Percentiles rank a stretch among this genome's conserved stretches.
phyloP scores from a whole-genome alignment of 495 filamentous ascomycete genomes.

The Parachaetomium inaequale region DNA sequence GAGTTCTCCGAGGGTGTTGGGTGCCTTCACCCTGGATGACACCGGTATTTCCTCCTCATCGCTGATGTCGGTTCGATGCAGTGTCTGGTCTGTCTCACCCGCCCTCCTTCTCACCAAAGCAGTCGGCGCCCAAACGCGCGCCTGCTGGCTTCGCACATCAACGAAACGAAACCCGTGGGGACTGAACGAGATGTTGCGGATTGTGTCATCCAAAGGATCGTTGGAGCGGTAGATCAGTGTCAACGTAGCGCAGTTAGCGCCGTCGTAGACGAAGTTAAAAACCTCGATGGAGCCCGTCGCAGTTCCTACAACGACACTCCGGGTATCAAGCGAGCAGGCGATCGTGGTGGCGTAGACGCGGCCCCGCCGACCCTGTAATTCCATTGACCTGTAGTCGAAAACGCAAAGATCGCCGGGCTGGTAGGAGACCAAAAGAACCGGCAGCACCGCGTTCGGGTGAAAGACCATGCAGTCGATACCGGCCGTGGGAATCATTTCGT shows the following conservation, averaged over 20 bases:
- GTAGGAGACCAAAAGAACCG: constrained; percentile 23
- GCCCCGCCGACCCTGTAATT: background rate
- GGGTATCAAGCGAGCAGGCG: constrained; percentile 31
- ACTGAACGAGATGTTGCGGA: constrained; percentile 28
- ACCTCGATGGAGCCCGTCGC: constrained; percentile 29
- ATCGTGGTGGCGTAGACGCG: constrained; percentile 22
- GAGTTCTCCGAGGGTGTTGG: constrained; percentile 7
- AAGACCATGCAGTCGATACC: constrained; percentile 27
- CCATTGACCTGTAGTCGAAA: constrained; percentile 25
- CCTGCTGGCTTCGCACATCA: constrained; percentile 29
- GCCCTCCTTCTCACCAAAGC: constrained; percentile 21
- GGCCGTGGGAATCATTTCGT: constrained; percentile 4
- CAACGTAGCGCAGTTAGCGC: background rate
- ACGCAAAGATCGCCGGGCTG: constrained; percentile 21
- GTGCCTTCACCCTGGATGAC: background rate
- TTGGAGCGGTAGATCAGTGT: constrained; percentile 28
- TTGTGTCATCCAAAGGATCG: constrained; percentile 16
- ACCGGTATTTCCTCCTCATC: background rate
- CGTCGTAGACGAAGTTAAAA: constrained; percentile 23
- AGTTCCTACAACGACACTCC: constrained; percentile 23
- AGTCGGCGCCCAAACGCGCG: constrained; percentile 34
- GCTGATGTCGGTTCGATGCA: background rate
- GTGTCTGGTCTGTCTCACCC: constrained; percentile 4
- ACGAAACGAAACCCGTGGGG: constrained; percentile 31
- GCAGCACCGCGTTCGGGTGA: constrained; percentile 26